Evolutionary conservation across 257 asterid genomes (phyloP).

Genomic region (Parsonsia alboflavescens): DNA sequence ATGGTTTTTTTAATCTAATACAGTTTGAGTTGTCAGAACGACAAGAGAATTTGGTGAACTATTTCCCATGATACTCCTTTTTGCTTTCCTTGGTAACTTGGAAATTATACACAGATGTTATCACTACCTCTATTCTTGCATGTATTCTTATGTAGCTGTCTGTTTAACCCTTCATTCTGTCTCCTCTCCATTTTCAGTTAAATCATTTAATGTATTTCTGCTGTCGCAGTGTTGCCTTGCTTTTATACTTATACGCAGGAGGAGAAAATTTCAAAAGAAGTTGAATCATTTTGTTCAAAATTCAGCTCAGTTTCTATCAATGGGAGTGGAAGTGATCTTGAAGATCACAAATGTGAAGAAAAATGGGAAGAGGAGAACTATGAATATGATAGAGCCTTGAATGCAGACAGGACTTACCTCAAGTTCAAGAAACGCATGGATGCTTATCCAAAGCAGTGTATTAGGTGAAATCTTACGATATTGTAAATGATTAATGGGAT

Average conservation of each 20-base stretch:
- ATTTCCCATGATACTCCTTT: neutral
- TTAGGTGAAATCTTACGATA: conserved; percentile 45
- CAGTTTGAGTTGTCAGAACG: neutral
- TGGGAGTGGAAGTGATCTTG: conserved; percentile 35
- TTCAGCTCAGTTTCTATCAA: conserved; percentile 18
- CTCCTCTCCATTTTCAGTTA: neutral
- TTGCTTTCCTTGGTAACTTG: neutral
- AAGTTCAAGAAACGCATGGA: conserved; percentile 84
- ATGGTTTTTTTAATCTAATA: neutral
- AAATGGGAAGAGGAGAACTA: conserved; percentile 70
- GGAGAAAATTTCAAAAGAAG: conserved; percentile 46
- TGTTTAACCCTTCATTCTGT: neutral
- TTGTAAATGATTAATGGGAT: neutral
- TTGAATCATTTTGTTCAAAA: conserved; percentile 30
- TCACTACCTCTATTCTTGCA: neutral
- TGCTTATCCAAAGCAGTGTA: conserved; percentile 78
- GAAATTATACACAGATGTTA: neutral
- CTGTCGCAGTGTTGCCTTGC: conserved; percentile 73
- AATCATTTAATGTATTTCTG: neutral
- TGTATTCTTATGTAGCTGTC: neutral
- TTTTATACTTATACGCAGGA: conserved; percentile 61
- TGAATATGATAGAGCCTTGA: conserved; percentile 72
- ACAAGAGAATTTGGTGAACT: neutral
- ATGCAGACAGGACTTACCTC: conserved; percentile 81
- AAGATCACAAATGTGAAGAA: conserved; percentile 45